Percentiles rank a stretch among this genome's conserved stretches.
These are phyloP conservation scores for Magnolia sinica DNA, from an alignment of 164 flowering plant genomes.

Conservation along the genomic window DNA sequence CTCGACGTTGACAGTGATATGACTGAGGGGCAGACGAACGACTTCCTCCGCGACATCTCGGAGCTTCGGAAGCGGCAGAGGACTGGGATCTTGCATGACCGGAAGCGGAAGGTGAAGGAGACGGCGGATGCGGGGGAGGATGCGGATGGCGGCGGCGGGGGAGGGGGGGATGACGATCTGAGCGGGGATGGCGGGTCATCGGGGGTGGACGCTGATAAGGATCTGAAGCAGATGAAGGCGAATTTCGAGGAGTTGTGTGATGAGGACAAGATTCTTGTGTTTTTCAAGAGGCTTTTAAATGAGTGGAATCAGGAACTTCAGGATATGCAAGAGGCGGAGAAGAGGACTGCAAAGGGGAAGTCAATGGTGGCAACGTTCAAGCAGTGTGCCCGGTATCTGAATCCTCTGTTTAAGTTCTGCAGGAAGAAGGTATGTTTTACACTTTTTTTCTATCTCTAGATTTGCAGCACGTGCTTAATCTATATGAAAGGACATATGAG, in stretches of 20 bases:
- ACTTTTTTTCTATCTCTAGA: no score
- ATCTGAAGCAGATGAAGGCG: slow-evolving; percentile 76
- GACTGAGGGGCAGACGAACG: slow-evolving; percentile 98
- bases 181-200: slow-evolving; percentile 70
- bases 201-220: slow-evolving; percentile 71
- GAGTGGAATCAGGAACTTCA: slow-evolving; percentile 94
- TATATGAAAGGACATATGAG: no score
- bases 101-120: slow-evolving; percentile 62
- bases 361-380: slow-evolving; percentile 86
- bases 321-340: slow-evolving; percentile 68
- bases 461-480: no score
- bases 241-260: slow-evolving; percentile 83
- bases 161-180: slow-evolving; percentile 57
- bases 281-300: slow-evolving; percentile 85
- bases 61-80: slow-evolving; percentile 93
- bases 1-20: slow-evolving; percentile 94
- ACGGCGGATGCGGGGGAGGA: slow-evolving; percentile 36
- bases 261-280: slow-evolving; percentile 80
- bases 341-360: slow-evolving; percentile 94
- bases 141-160: slow-evolving; percentile 44
- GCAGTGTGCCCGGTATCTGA: slow-evolving; percentile 93
- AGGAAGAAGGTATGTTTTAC: slow-evolving; percentile 72
- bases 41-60: slow-evolving; percentile 80
- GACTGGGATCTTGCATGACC: slow-evolving; percentile 65
- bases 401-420: slow-evolving; percentile 92